These are phyloP conservation scores for Trypanosoma rangeli DNA, from an alignment of 208 protist genomes.

Conservation along the genomic window DNA sequence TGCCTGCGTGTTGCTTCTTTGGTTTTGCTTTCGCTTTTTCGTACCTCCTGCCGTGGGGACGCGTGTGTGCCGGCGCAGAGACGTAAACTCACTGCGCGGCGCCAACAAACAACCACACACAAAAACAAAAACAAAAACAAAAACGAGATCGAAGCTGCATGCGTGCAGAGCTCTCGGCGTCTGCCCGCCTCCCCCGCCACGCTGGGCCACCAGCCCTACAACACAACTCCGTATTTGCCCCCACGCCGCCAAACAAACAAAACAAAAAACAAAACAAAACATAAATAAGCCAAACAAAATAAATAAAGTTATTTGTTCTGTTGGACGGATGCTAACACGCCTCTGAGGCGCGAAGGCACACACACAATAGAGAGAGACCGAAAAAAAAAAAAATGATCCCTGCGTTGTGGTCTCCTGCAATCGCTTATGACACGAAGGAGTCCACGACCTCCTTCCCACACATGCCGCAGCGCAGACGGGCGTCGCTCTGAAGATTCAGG, in stretches of 20 bases:
- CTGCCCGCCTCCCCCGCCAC: too few relatives aligned
- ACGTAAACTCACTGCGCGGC: neutral
- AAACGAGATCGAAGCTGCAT: neutral
- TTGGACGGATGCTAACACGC: neutral
- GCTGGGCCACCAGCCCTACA: neutral
- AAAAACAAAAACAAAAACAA: neutral
- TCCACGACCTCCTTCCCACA: conserved; percentile 21
- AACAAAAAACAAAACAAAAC: conserved; percentile 11
- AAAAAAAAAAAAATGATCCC: too few relatives aligned
- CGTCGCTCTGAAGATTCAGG: conserved; percentile 30
- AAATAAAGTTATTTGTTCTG: neutral
- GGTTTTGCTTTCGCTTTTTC: neutral
- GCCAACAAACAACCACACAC: neutral
- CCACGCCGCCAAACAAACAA: conserved; percentile 4
- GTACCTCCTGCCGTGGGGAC: neutral
- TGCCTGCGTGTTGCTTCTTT: neutral
- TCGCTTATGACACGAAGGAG: conserved; percentile 12
- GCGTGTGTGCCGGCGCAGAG: neutral
- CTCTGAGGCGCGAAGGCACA: neutral
- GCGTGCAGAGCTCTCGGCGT: too few relatives aligned
- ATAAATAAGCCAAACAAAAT: neutral
- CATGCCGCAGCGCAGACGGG: conserved; percentile 15
- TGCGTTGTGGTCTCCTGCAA: neutral
- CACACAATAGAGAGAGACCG: too few relatives aligned
- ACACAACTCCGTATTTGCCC: neutral